Percentiles rank a stretch among this genome's conserved stretches.
Conservation (phyloP, 2,329 filamentous ascomycete genomes). For the Microdochium trichocladiopsis region DNA sequence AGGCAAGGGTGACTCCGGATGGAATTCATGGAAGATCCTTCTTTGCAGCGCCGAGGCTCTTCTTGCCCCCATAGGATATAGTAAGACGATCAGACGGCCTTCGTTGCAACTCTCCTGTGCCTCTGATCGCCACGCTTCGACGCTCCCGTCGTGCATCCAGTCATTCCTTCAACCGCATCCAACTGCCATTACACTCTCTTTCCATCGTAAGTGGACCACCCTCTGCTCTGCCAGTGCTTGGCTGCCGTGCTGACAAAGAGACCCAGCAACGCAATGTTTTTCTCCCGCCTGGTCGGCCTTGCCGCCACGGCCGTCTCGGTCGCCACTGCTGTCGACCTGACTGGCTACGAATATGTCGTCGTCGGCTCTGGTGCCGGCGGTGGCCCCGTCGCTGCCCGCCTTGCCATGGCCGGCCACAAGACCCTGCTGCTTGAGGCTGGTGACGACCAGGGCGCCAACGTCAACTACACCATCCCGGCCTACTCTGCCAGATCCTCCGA, state of each 20-base stretch:
- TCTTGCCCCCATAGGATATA: not conserved
- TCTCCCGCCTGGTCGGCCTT: not conserved
- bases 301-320: conserved; percentile 5
- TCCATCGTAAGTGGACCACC: not conserved
- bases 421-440: conserved; percentile 56
- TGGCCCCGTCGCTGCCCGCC: conserved; percentile 48
- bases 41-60: not conserved
- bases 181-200: not conserved
- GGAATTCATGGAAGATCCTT: not conserved
- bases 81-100: not conserved
- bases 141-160: not conserved
- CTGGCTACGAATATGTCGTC: conserved; percentile 52
- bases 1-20: not conserved
- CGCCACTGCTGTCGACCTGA: conserved; percentile 14
- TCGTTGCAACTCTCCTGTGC: not conserved
- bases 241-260: not conserved
- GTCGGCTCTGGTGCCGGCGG: conserved; percentile 55
- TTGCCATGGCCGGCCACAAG: conserved; percentile 52
- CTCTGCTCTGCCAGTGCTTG: too few relatives aligned
- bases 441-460: conserved; percentile 41
- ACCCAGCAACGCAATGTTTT: not conserved
- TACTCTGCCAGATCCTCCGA: conserved; percentile 43
- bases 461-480: conserved; percentile 45
- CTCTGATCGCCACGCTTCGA: not conserved
- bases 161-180: not conserved